These are phyloP conservation scores for Dendrocalamus latiflorus DNA, from an alignment of 202 grass and related monocot genomes.

Conservation along the genomic window DNA sequence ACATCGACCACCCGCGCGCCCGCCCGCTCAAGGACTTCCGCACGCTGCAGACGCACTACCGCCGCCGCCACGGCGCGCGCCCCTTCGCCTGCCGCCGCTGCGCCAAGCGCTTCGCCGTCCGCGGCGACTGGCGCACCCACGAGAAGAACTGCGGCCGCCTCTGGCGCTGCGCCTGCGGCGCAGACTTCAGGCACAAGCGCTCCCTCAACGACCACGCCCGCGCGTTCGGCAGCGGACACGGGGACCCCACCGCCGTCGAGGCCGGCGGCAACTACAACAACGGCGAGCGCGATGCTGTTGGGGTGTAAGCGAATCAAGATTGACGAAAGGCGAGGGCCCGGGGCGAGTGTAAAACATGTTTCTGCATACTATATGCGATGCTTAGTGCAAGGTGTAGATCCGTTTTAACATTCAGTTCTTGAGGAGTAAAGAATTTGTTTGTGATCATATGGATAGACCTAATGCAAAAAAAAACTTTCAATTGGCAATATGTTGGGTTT, in stretches of 20 bases:
- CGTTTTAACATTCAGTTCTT: background rate
- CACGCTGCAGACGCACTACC: slow-evolving; percentile 46
- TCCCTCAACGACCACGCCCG: slow-evolving; percentile 41
- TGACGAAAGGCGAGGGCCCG: background rate
- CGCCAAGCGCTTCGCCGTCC: slow-evolving; percentile 42
- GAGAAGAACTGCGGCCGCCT: slow-evolving; percentile 53
- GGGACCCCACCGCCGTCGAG: background rate
- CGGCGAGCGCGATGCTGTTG: background rate
- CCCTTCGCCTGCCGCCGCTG: slow-evolving; percentile 43
- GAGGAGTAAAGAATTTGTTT: background rate
- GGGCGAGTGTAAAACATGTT: background rate
- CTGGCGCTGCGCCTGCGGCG: slow-evolving; percentile 41
- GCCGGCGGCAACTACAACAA: background rate
- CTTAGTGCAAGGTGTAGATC: background rate
- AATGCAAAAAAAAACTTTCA: background rate
- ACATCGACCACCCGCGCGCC: slow-evolving; percentile 47
- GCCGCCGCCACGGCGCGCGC: slow-evolving; percentile 33
- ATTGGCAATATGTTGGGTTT: background rate
- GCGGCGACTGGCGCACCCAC: slow-evolving; percentile 50
- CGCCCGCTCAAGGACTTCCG: slow-evolving; percentile 48
- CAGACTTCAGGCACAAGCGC: slow-evolving; percentile 41
- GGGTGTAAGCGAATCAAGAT: background rate
- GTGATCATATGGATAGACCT: background rate
- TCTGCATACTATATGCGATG: background rate
- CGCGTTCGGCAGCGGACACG: slow-evolving; percentile 34